These are phyloP conservation scores for Solanum lycopersicoides DNA, from an alignment of 257 asterid species.

Conservation along the genomic window DNA sequence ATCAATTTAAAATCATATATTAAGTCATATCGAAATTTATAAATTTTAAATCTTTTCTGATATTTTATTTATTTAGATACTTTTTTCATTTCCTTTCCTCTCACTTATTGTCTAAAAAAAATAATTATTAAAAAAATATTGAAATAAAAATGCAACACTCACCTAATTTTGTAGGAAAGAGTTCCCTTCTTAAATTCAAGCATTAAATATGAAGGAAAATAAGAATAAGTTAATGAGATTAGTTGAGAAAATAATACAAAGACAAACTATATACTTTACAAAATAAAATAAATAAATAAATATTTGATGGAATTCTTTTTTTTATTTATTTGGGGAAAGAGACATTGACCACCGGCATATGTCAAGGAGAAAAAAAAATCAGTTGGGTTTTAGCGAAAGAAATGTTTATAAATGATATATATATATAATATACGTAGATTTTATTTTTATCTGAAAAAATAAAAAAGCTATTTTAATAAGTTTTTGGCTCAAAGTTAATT, in stretches of 20 bases:
- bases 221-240: constrained; percentile 9
- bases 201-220: constrained; percentile 18
- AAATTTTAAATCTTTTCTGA: not conserved
- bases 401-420: too few species aligned
- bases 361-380: not conserved
- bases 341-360: not conserved
- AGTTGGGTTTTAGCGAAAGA: too few species aligned
- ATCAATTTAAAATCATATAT: not conserved
- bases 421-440: too few species aligned
- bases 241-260: constrained; percentile 17
- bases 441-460: too few species aligned
- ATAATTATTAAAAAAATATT: not conserved
- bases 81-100: not conserved
- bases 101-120: not conserved
- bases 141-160: constrained; percentile 1
- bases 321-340: not conserved
- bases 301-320: not conserved
- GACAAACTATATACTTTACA: not conserved
- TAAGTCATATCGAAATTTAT: not conserved
- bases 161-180: constrained; percentile 24
- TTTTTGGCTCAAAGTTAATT: not conserved
- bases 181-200: constrained; percentile 10
- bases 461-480: too few species aligned
- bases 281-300: not conserved
- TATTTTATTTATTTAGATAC: not conserved